A percentile compares a stretch with the other conserved stretches of the same genome.
Evolutionary conservation across 2,329 filamentous ascomycete genomes (phyloP).

Genomic region (Colletotrichum sp.): DNA sequence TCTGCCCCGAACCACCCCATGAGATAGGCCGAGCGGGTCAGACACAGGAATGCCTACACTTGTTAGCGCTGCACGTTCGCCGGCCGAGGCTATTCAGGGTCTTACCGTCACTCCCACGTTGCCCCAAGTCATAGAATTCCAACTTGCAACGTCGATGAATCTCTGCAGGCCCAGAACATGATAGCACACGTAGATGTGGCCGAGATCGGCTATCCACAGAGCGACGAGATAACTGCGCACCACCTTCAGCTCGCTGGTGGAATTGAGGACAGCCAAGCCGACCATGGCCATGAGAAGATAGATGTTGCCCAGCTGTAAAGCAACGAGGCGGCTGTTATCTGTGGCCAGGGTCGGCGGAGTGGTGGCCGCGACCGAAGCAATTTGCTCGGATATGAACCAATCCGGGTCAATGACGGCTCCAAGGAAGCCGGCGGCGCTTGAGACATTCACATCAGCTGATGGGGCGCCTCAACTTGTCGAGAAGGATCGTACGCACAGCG

Average conservation of each 20-base stretch:
- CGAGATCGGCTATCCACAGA: constrained; percentile 69
- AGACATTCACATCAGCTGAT: constrained; percentile 5
- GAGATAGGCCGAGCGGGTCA: constrained; percentile 33
- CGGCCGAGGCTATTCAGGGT: neutral
- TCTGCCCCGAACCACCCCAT: constrained; percentile 35
- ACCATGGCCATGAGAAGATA: constrained; percentile 71
- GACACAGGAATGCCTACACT: constrained; percentile 31
- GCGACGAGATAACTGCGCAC: constrained; percentile 71
- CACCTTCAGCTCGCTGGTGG: constrained; percentile 68
- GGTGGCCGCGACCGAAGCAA: constrained; percentile 39
- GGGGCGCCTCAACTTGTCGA: neutral
- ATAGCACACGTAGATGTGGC: constrained; percentile 66
- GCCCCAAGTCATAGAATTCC: constrained; percentile 77
- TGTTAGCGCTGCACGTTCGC: neutral
- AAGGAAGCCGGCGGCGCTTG: constrained; percentile 64
- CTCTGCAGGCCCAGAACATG: constrained; percentile 60
- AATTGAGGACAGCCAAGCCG: constrained; percentile 67
- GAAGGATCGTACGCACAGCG: constrained; percentile 55
- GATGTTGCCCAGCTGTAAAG: constrained; percentile 72
- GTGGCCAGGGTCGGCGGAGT: constrained; percentile 36
- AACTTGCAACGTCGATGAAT: constrained; percentile 57
- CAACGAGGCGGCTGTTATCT: constrained; percentile 59
- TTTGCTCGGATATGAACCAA: constrained; percentile 69
- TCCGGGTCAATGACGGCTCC: constrained; percentile 60
- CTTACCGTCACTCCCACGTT: constrained; percentile 71